Percentiles rank a stretch among this genome's conserved stretches.
These are phyloP conservation scores for Chaetomium sp. DNA, from an alignment of 2,329 filamentous ascomycete genomes.

Conservation along the genomic window DNA sequence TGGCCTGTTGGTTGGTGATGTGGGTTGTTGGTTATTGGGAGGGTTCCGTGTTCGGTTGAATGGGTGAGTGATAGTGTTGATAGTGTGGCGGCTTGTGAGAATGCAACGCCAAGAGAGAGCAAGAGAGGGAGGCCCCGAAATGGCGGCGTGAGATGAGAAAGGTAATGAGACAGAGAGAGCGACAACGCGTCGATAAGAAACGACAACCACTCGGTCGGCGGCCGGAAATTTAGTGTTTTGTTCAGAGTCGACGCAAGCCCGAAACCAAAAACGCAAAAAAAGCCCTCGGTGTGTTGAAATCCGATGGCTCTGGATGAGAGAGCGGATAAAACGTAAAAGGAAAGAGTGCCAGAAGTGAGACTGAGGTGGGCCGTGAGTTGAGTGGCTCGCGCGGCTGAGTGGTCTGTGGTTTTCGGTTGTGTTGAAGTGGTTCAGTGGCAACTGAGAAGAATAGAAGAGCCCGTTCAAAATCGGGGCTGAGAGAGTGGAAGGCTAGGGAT, in stretches of 20 bases:
- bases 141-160: constrained; percentile 2
- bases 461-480: neutral
- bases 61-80: neutral
- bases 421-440: neutral
- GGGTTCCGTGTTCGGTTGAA: neutral
- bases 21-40: neutral
- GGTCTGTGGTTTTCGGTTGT: neutral
- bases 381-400: no score
- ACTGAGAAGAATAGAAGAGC: neutral
- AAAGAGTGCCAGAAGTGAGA: no score
- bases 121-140: neutral
- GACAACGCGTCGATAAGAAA: constrained; percentile 9
- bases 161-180: neutral
- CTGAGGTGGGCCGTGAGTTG: no score
- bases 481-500: neutral
- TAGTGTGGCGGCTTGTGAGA: neutral
- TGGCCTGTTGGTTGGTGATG: neutral
- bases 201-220: neutral
- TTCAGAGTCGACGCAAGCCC: neutral
- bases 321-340: no score
- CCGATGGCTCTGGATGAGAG: no score
- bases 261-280: no score
- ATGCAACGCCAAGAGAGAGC: neutral
- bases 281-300: no score
- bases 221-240: neutral